These are phyloP conservation scores for Populus alba DNA, from an alignment of 345 rosid species.

Conservation along the genomic window DNA sequence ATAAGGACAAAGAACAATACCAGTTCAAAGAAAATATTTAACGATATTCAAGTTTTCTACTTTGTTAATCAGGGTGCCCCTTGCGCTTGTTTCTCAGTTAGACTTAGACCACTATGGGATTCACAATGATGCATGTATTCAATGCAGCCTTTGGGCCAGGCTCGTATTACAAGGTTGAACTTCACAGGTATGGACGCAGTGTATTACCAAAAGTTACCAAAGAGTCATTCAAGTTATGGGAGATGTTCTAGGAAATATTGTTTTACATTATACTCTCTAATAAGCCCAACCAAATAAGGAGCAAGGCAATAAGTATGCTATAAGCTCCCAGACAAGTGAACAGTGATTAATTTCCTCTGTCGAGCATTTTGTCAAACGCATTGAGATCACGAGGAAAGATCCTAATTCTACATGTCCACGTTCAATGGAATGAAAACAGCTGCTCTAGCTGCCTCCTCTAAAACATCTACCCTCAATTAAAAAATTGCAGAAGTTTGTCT, in stretches of 20 bases:
- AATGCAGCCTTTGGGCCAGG: neutral
- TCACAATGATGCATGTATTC: too few relatives aligned
- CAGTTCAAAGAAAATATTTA: neutral
- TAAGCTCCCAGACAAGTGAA: conserved; percentile 5
- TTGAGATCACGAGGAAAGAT: neutral
- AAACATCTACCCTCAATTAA: neutral
- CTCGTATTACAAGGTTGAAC: conserved; percentile 1
- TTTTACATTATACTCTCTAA: neutral
- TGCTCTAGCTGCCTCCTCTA: conserved; percentile 3
- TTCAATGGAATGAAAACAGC: neutral
- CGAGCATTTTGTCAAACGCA: conserved; percentile 5
- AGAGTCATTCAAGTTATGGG: neutral
- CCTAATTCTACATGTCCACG: neutral
- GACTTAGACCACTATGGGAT: neutral
- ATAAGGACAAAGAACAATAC: neutral
- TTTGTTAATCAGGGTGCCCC: neutral
- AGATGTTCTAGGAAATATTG: neutral
- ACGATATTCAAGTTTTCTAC: neutral
- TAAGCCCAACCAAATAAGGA: neutral
- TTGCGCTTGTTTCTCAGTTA: neutral
- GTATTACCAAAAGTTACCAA: neutral
- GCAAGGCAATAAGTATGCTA: neutral
- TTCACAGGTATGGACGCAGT: neutral
- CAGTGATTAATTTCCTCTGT: neutral
- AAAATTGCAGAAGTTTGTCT: neutral